Evolutionary conservation across 352 stramenopile genomes (phyloP), one percentile per base, ranked within the genome.

Genomic region (Pythium coloratum): DNA sequence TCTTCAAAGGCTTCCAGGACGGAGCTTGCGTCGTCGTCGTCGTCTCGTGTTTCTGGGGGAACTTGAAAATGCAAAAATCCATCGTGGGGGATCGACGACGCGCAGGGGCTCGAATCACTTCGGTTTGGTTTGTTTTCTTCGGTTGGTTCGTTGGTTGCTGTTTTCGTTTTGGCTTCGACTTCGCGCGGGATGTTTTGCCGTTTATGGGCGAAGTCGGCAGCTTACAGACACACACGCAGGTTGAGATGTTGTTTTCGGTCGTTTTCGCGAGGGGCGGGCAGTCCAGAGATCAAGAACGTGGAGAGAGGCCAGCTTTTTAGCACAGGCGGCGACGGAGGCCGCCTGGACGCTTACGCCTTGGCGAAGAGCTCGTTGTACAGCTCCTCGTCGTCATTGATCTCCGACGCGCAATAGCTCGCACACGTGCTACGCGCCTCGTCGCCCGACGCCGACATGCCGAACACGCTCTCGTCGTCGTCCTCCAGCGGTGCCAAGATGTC

Each of bases 341-440:
- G 49, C 26, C 24, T 7, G 2, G 5, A 20, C 9, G 28, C 49
- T 40, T 67, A 73, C 55, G 55, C 59, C 59, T 64, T 67, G 18
- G 59, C 33, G 20, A 72, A 72, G 20, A 72, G 66, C 66, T 67
- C 59, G 28, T 64, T 64, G 46, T 53, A 67, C 18, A 75, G 58
- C 53, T 75, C 68, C n/a, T 71, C 57, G 26, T 72, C 70, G 24
- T 73, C 62, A 13, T 54, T 73, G 55, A 73, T 71, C 49, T 71
- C 66, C 3, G 70, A 76, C 44, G 66, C 64, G 47, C 61, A 58
- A 58, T 76, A 76, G 62, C 62, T 76, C 16, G 70, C 70, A 54
- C 62, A 30, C 20, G 53, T 73, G 62, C 70, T 76, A 42, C 55
- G 66, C 1, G 51, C 24, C 30, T 40, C 51, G 9, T 34, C 33